A percentile compares a stretch with the other conserved stretches of the same genome.
Conservation (phyloP, 116 monocot genomes). For the Phalaenopsis hybrid region DNA sequence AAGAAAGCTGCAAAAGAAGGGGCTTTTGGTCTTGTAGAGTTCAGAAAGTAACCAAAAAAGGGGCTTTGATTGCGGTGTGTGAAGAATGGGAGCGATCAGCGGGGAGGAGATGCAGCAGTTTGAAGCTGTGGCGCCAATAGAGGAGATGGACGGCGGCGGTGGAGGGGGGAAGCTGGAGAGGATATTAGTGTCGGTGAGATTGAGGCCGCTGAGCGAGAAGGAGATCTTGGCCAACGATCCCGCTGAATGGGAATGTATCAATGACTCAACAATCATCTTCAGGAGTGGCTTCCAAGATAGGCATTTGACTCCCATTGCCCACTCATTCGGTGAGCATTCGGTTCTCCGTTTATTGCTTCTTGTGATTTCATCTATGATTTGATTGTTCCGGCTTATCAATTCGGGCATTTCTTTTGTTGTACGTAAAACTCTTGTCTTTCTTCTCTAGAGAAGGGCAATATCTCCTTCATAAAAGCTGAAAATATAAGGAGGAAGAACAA, state of each 20-base stretch:
- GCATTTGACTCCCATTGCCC: constrained; percentile 40
- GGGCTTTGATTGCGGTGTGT: background rate
- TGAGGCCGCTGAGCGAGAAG: constrained; percentile 81
- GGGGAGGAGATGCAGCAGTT: constrained; percentile 46
- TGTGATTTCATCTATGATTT: background rate
- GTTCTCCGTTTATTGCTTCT: background rate
- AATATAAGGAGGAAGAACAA: background rate
- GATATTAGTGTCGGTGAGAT: constrained; percentile 91
- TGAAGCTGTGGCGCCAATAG: constrained; percentile 21
- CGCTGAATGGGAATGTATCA: constrained; percentile 90
- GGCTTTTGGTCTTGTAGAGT: background rate
- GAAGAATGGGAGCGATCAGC: constrained; percentile 34
- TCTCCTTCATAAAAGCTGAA: background rate
- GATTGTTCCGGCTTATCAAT: background rate
- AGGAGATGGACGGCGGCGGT: constrained; percentile 15
- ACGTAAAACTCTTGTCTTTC: background rate
- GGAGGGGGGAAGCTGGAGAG: constrained; percentile 53
- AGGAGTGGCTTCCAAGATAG: constrained; percentile 48
- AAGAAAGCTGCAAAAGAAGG: background rate
- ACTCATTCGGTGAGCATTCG: constrained; percentile 53
- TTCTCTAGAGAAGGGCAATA: background rate
- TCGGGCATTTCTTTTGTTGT: background rate
- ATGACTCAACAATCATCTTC: constrained; percentile 65
- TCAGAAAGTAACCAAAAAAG: background rate
- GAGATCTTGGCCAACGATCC: constrained; percentile 62